Evolutionary conservation across 208 protist genomes (phyloP).

Genomic region (Borovskyia barvae): DNA sequence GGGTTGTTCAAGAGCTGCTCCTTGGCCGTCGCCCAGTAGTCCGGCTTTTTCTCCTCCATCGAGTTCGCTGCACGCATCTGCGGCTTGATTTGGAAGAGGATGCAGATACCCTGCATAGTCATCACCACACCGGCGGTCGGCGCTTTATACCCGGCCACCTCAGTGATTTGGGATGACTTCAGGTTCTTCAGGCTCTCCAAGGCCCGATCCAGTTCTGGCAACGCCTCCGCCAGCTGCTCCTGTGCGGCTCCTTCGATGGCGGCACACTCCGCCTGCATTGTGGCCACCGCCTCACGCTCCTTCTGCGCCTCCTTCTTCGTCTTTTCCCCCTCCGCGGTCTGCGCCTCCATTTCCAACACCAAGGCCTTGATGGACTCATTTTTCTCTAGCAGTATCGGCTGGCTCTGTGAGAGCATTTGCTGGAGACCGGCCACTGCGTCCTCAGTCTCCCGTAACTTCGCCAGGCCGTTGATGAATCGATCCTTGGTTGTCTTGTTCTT

Average conservation of each 20-base stretch:
- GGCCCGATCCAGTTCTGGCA: slow-evolving; percentile 97
- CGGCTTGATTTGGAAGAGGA: slow-evolving; percentile 96
- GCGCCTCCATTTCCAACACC: slow-evolving; percentile 91
- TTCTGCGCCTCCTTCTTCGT: slow-evolving; percentile 89
- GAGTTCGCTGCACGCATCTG: slow-evolving; percentile 94
- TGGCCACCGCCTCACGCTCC: slow-evolving; percentile 91
- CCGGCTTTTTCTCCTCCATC: slow-evolving; percentile 94
- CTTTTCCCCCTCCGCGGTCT: slow-evolving; percentile 93
- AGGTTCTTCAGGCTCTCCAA: slow-evolving; percentile 95
- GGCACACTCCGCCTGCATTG: slow-evolving; percentile 93
- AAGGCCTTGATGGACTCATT: slow-evolving; percentile 93
- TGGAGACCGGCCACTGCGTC: slow-evolving; percentile 93
- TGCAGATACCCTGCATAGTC: slow-evolving; percentile 98
- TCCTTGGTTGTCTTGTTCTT: slow-evolving; percentile 77
- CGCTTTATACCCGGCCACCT: slow-evolving; percentile 95
- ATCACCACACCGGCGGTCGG: slow-evolving; percentile 96
- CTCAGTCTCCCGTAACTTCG: slow-evolving; percentile 94
- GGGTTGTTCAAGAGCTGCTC: slow-evolving; percentile 92
- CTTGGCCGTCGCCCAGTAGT: slow-evolving; percentile 96
- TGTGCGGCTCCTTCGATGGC: slow-evolving; percentile 95
- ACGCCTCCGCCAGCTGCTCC: slow-evolving; percentile 93
- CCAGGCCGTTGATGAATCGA: slow-evolving; percentile 93
- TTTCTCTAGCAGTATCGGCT: slow-evolving; percentile 95
- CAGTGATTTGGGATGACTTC: slow-evolving; percentile 95
- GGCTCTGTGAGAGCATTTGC: slow-evolving; percentile 92